Evolutionary conservation across 139 green algal genomes (phyloP), one percentile per base, ranked within the genome.

Genomic region (Marvania coccoides): DNA sequence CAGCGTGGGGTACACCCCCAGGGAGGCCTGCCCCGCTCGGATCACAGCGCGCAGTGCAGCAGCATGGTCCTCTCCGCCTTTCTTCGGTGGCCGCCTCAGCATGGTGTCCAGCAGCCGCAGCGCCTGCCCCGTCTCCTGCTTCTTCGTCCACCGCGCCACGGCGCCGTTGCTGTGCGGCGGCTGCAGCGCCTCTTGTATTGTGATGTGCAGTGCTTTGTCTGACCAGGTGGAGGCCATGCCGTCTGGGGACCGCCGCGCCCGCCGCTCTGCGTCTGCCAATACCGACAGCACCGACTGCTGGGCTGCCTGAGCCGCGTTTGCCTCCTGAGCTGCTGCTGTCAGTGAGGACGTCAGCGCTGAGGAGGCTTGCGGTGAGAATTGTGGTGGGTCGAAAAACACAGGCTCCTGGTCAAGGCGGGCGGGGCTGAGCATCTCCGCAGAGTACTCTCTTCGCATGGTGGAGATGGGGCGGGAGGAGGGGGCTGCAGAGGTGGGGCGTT

Each of bases 101-200:
- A 75, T 54, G 9, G 28, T 34, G n/a, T 57, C 55, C 28, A 65
- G 19, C 9, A 71, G 13, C 9, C 33, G 51, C 31, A 76, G n/a
- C 4, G 61, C 47, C 51, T 76, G 69, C 36, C 54, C 3, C 9
- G 5, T 34, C 47, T 76, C 69, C 31, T 29, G 51, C 39, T 72
- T 42, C 42, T 31, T 47, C n/a, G 35, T 35, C 69, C 69, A 76
- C 33, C 45, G 62, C 37, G 40, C 54, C 19, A 76, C 28, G 34
- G 13, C n/a, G 23, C 36, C 47, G 12, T 37, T 30, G 42, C 23
- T 56, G 36, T 51, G 29, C 13, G 65, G 70, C 12, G 70, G 70
- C 24, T 29, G 6, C 40, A 77, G 30, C 57, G 57, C 62, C 2
- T 69, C 63, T n/a, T 56, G 34, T 35, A 77, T 31, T 12, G 65